These are phyloP conservation scores for Pachyrhizus erosus DNA, from an alignment of 306 rosid species.

Conservation along the genomic window DNA sequence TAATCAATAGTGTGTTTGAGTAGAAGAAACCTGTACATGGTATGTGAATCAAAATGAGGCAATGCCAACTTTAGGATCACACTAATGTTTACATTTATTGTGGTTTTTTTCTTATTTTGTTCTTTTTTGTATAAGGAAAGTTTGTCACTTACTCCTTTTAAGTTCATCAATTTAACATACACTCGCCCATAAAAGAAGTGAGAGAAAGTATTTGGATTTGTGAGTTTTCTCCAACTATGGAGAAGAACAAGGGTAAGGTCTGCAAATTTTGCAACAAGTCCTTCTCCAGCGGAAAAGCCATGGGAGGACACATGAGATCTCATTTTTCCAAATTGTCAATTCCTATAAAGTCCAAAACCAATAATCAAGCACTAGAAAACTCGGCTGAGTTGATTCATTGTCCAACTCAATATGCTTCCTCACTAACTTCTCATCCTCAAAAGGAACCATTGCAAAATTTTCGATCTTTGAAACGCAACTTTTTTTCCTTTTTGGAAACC, in stretches of 20 bases:
- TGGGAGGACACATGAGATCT: conserved; percentile 86
- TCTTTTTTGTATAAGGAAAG: conserved; percentile 47
- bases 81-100: conserved; percentile 35
- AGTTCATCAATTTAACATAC: conserved; percentile 8
- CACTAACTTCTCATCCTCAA: background rate
- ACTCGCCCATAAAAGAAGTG: conserved; percentile 9
- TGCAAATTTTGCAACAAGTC: conserved; percentile 63
- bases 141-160: conserved; percentile 46
- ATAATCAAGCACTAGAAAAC: conserved; percentile 4
- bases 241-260: conserved; percentile 28
- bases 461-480: conserved; percentile 23
- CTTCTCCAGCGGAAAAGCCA: conserved; percentile 63
- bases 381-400: background rate
- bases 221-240: conserved; percentile 49
- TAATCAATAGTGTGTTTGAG: too few species aligned
- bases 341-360: conserved; percentile 43
- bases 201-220: background rate
- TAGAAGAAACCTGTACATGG: too few species aligned
- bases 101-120: conserved; percentile 47
- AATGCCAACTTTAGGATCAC: too few species aligned
- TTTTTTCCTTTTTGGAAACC: background rate
- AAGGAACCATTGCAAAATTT: conserved; percentile 12
- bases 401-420: conserved; percentile 6
- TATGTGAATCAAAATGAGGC: too few species aligned
- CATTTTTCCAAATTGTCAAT: conserved; percentile 56